Base-by-base conservation (phyloP, 352 stramenopile genomes). In the Globisporangium lucens region DNA sequence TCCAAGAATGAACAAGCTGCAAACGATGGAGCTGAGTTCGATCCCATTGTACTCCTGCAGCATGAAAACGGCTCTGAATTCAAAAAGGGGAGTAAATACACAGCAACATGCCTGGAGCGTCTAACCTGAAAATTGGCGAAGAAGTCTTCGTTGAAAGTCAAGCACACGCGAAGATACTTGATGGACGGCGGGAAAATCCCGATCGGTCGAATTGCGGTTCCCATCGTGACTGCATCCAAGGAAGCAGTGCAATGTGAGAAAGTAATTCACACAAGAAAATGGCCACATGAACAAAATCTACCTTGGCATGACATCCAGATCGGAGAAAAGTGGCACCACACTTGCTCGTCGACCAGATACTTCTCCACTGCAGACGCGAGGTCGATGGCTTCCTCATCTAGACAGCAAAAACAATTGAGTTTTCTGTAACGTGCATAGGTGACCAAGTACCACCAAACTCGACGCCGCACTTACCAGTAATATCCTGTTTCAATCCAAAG, bases 331-430 rank as follows among this genome's bases (percentile, higher is more conserved):
- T 75, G 62, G 13, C 61, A 55, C 67, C 75, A 75, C 1, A 90
- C 68, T 24, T 67, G 57, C 15, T 80, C 69, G 47, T 90, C 75
- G 2, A 66, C 36, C 5, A 90, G 51, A 36, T 75, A 76, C 7
- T 70, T 67, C 52, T 87, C 82, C 4, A 85, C 57, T 29, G 75
- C 69, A 1, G 72, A 83, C 29, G 76, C 74, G 12, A 90, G 56
- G n/a, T 87, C 75, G 35, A 84, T 81, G 17, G 70, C 74, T 71
- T 80, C 74, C 61, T 90, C 80, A 56, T 87, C 79, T 87, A 20
- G 2, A 58, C 49, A 55, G 20, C 52, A 51, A 17, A 59, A 20
- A 24, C 27, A 55, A 17, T 13, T 47, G 4, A 47, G 13, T 12
- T 12, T 0, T 30, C 7, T 51, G 13, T 27, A 24, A 9, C 35